Base-by-base conservation (phyloP, 495 filamentous ascomycete species). In the Penicillium pulvis region DNA sequence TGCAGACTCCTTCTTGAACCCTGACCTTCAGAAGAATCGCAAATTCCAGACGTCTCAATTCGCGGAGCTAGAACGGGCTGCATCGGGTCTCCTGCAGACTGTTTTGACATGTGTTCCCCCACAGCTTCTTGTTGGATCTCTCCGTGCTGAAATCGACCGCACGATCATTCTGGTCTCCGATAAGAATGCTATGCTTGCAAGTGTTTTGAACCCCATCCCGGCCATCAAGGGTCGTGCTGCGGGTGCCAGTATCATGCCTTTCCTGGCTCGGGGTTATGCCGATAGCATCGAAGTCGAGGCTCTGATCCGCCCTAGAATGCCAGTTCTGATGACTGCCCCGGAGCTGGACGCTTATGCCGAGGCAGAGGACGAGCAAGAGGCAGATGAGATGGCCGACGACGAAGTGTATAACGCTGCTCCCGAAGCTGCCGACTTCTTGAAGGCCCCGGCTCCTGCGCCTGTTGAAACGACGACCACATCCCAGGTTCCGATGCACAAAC, bases 141-240 rank as follows among this genome's bases (percentile, higher is more conserved):
- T 89, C 11, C 85, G 92, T 47, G 79, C 84, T 14, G 81, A 87
- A 45, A 83, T 96, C 60, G 90, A 96, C 67, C 86, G 86, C 44
- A 90, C 90, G 1, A 87, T 90, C 39, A 87, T 96, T 52, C 69
- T 96, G 36, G 81, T 76, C 19, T 73, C 79, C 41, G 79, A 86
- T 61, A 87, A 84, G 71, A 67, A 82, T 26, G 85, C 87, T 11
- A 88, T 96, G 81, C 65, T 92, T 12, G 87, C 91, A 30, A 92
- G 90, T 69, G 84, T 91, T 12, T 73, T 96, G 51, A 89, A 93
- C 71, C 90, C 91, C 1, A 81, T 86, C 54, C 75, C 81, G 14
- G 81, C 81, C 36, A 75, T 77, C 45, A 81, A 81, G 45, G 83
- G 85, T 3, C 80, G 80, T 28, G 78, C 72, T 30, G 79, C 78